A percentile compares a stretch with the other conserved stretches of the same genome.
phyloP scores from a whole-genome alignment of 148 eudicot species.

The Bassia scoparia region DNA sequence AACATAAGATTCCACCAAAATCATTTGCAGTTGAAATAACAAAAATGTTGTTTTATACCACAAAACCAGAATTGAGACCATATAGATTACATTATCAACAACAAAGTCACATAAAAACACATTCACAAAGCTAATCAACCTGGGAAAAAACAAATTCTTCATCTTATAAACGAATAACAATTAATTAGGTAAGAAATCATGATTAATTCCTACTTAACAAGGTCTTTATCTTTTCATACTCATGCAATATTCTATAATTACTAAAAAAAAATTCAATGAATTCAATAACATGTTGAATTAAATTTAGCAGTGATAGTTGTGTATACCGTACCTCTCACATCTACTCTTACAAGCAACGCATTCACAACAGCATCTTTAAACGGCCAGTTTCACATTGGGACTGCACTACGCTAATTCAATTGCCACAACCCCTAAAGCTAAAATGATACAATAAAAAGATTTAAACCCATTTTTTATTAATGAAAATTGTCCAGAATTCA shows the following conservation, averaged over 20 bases:
- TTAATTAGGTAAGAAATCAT: too few relatives aligned
- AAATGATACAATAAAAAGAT: neutral
- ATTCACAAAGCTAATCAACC: neutral
- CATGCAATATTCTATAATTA: too few relatives aligned
- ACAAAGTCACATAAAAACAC: too few relatives aligned
- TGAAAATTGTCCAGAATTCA: neutral
- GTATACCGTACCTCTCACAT: conserved; percentile 89
- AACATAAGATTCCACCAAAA: too few relatives aligned
- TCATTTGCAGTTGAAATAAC: too few relatives aligned
- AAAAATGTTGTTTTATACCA: too few relatives aligned
- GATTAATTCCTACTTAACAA: neutral
- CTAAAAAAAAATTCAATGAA: neutral
- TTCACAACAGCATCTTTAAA: conserved; percentile 85
- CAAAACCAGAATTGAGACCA: too few relatives aligned
- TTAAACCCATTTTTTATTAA: neutral
- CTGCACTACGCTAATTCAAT: conserved; percentile 31
- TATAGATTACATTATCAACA: too few relatives aligned
- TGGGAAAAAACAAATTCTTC: neutral
- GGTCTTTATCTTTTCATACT: too few relatives aligned
- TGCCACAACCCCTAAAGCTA: conserved; percentile 48
- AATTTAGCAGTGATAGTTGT: neutral
- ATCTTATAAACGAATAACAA: too few relatives aligned
- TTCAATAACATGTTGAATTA: too few relatives aligned
- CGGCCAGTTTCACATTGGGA: conserved; percentile 85
- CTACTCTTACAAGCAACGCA: conserved; percentile 78